Base-by-base conservation (phyloP, 2,329 filamentous ascomycete genomes). In the Atkinsonella texensis region DNA sequence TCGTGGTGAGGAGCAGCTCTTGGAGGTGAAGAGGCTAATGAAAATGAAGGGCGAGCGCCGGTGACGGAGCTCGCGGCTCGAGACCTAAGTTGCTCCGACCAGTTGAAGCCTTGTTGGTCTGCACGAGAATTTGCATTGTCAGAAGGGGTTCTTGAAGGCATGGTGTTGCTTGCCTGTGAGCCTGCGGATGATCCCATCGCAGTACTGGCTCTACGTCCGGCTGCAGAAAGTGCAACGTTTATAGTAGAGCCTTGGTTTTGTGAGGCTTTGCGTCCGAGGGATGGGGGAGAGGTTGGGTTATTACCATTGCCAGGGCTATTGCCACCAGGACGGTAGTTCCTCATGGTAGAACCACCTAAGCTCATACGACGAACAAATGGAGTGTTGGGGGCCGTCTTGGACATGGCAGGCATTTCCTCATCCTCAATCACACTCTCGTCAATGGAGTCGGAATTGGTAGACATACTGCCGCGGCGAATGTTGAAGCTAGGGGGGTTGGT, bases 1-100 rank as follows among this genome's bases (percentile, higher is more conserved):
- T 85, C 79, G 63, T 88, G 84, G 44, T 68, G 65, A 41, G 67
- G 59, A 52, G 61, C 60, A 41, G 63, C 58, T 53, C 62, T 64
- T 38, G 65, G 65, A 32, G 65, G 68, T 44, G 66, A 68, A 51
- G 73, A 72, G 52, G 74, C 75, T 60, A 82, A 77, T 46, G 76
- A 75, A 63, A 84, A 83, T 45, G 76, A 76, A 45, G 80, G 71
- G 52, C 80, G 75, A 40, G 48, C 67, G 59, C 74, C 76, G 43
- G 76, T 69, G 53, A 84, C 76, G 62, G 81, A 84, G 70, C 89
- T 90, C 73, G 95, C 89, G 62, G 90, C 90, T 66, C 90, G 86
- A 63, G 84, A 85, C 69, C 89, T 88, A 76, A 96, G 82, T 74
- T 95, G 90, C 74, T 96, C 91, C 65, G 89, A 88, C 86, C 91